Percentiles rank a stretch among this genome's conserved stretches.
Conservation (phyloP, 805 yeast genomes). For the Ogataea thermomethanolica region DNA sequence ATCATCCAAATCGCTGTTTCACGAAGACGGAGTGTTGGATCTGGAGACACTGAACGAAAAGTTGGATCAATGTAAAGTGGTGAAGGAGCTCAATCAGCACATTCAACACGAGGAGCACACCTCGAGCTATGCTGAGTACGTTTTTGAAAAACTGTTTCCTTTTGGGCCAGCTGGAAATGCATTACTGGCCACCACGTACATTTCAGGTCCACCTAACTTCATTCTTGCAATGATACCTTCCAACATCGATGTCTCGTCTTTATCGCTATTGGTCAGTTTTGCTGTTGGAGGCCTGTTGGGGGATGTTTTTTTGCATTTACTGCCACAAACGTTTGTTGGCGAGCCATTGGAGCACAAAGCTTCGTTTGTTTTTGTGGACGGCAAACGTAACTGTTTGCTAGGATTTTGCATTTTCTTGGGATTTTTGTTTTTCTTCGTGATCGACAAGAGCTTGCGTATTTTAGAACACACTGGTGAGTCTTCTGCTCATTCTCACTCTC, state of each 20-base stretch:
- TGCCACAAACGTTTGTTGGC: conserved; percentile 66
- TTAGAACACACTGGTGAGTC: conserved; percentile 36
- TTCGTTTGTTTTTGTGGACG: conserved; percentile 49
- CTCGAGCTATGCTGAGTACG: conserved; percentile 32
- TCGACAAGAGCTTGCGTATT: conserved; percentile 60
- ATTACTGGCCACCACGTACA: conserved; percentile 57
- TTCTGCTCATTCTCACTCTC: conserved; percentile 46
- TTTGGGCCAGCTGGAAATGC: conserved; percentile 61
- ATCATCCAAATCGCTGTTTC: conserved; percentile 17
- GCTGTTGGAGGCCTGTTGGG: conserved; percentile 77
- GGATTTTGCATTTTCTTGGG: conserved; percentile 61
- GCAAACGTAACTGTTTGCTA: conserved; percentile 42
- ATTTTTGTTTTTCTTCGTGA: conserved; percentile 53
- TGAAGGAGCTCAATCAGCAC: conserved; percentile 34
- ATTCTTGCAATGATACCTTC: conserved; percentile 56
- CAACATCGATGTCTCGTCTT: conserved; percentile 45
- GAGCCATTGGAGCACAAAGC: conserved; percentile 41
- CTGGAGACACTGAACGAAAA: conserved; percentile 32
- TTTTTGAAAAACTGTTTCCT: conserved; percentile 45
- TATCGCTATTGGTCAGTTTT: conserved; percentile 59
- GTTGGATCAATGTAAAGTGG: conserved; percentile 38
- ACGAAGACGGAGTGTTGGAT: conserved; percentile 43
- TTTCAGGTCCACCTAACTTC: conserved; percentile 63
- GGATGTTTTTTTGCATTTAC: conserved; percentile 66
- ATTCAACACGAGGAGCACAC: conserved; percentile 10